Base-by-base conservation (phyloP, 306 rosid species). In the Begonia masoniana region DNA sequence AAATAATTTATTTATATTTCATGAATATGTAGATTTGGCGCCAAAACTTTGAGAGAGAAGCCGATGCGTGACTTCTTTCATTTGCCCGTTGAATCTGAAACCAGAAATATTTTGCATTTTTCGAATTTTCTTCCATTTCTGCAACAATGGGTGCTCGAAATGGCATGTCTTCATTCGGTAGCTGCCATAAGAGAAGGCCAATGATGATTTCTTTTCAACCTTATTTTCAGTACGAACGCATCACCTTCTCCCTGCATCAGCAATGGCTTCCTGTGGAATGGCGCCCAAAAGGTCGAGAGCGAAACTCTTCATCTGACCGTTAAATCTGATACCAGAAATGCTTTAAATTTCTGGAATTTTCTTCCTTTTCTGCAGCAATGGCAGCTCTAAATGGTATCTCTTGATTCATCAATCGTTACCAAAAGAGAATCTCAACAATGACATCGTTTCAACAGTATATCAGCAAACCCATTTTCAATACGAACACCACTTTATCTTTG, bases 321-420 rank as follows among this genome's bases (percentile, higher is more conserved):
- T 15, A 54, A 5, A 15, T 63, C 39, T 4, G 57, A 49, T 24
- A 50, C 52, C 43, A 39, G 11, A 26, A 41, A 12, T 7, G n/a
- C 41, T 9, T 45, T n/a, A 4, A 51, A 23, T 49, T 47, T 51
- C 48, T 52, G 39, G 42, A 45, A 50, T 12, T 50, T 50, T 36
- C 39, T 70, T 50, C 56, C 59, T 49, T 54, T 21, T 50, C 47
- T 12, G 42, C 50, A 64, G 58, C 69, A 63, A 49, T 53, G 58
- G 52, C 62, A 63, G 12, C 70, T 24, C 42, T 61, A 39, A 47
- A 15, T 47, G 9, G 43, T 46, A 39, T 39, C 59, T 31, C 39
- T 31, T 31, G 13, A 10, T 58, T 58, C 59, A 58, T 48, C 15
- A n/a, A 10, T 0, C 49, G 3, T 41, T 51, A 16, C 21, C 24